phyloP scores from a whole-genome alignment of 1,284 basidiomycete genomes.

The Amylostereum areolatum region DNA sequence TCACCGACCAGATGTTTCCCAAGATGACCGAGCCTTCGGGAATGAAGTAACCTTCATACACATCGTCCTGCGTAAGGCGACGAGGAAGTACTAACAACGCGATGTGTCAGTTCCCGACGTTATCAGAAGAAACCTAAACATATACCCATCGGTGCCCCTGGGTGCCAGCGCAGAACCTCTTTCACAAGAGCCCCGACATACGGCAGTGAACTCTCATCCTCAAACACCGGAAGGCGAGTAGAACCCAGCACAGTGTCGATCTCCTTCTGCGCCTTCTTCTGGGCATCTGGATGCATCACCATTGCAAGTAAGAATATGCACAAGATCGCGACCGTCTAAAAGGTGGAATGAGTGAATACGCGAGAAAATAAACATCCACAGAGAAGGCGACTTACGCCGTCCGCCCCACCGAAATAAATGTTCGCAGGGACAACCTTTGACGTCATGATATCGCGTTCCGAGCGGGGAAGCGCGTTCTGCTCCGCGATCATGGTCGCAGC shows the following conservation, averaged over 20 bases:
- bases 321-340: slow-evolving; percentile 12
- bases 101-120: neutral
- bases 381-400: neutral
- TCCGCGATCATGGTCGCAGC: neutral
- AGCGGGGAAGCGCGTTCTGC: neutral
- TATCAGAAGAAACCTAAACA: neutral
- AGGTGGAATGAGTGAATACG: neutral
- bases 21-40: slow-evolving; percentile 13
- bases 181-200: slow-evolving; percentile 12
- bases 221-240: slow-evolving; percentile 12
- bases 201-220: slow-evolving; percentile 9
- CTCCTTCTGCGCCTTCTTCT: slow-evolving; percentile 11
- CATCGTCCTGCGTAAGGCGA: slow-evolving; percentile 7
- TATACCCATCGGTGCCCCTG: slow-evolving; percentile 10
- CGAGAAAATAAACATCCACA: too few species aligned
- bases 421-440: slow-evolving; percentile 10
- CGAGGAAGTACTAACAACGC: slow-evolving; percentile 16
- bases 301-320: slow-evolving; percentile 12
- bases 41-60: slow-evolving; percentile 14
- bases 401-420: slow-evolving; percentile 2
- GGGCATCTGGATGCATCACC: slow-evolving; percentile 12
- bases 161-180: slow-evolving; percentile 14
- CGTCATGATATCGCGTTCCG: neutral
- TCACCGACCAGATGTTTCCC: slow-evolving; percentile 13
- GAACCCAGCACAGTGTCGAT: slow-evolving; percentile 11